phyloP scores from a whole-genome alignment of 2,329 filamentous ascomycete species.

The Xylaria polymorpha region DNA sequence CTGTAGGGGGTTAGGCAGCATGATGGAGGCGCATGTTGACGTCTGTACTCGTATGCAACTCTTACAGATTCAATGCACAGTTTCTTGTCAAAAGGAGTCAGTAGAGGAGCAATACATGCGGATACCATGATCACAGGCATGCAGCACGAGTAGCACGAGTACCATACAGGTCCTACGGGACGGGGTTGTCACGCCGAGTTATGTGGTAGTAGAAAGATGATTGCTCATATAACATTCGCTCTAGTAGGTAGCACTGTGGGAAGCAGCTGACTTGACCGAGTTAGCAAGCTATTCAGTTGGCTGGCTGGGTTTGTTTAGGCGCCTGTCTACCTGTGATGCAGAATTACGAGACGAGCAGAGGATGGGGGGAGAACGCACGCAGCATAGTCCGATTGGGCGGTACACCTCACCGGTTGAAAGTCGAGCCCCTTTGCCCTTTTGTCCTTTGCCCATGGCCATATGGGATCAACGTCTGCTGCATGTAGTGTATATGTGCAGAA shows the following conservation, averaged over 20 bases:
- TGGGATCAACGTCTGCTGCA: conserved; percentile 28
- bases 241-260: conserved; percentile 29
- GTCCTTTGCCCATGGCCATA: background rate
- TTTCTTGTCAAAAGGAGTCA: conserved; percentile 29
- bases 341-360: conserved; percentile 23
- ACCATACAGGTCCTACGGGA: conserved; percentile 13
- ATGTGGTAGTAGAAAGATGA: conserved; percentile 30
- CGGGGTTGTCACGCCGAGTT: conserved; percentile 16
- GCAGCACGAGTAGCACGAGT: conserved; percentile 12
- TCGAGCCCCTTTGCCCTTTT: conserved; percentile 23
- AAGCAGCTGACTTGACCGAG: conserved; percentile 28
- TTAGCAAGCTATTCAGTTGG: conserved; percentile 6
- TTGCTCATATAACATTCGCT: conserved; percentile 35
- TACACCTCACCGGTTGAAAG: conserved; percentile 35
- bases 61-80: conserved; percentile 26
- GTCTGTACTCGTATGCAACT: conserved; percentile 36
- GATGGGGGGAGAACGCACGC: conserved; percentile 17
- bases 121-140: conserved; percentile 2
- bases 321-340: conserved; percentile 24
- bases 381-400: conserved; percentile 35
- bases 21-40: conserved; percentile 36
- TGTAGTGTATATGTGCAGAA: conserved; percentile 16
- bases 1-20: conserved; percentile 26
- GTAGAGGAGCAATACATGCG: conserved; percentile 3
- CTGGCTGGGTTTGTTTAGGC: background rate